Evolutionary conservation across 257 asterid genomes (phyloP).

Genomic region (Mentha longifolia): DNA sequence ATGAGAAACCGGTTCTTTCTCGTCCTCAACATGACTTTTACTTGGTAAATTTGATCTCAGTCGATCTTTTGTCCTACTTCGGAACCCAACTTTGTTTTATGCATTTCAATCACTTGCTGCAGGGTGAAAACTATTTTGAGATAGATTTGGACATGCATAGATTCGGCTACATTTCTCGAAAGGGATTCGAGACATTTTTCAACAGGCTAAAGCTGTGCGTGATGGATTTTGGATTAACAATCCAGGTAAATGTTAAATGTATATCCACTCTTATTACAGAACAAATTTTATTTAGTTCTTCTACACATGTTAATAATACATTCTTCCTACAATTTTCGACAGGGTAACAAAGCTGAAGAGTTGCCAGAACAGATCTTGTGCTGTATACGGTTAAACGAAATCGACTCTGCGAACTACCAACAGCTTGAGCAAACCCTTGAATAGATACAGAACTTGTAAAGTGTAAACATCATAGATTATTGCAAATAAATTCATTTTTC

Average conservation of each 20-base stretch:
- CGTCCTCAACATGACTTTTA: conserved; percentile 96
- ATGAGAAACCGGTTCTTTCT: conserved; percentile 95
- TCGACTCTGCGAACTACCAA: conserved; percentile 66
- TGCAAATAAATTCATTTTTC: conserved; percentile 24
- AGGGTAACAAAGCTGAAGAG: conserved; percentile 90
- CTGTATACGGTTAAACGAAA: conserved; percentile 67
- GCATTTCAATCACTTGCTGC: conserved; percentile 19
- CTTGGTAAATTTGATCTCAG: conserved; percentile 42
- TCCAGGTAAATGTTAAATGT: conserved; percentile 61
- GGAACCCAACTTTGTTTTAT: too few species aligned
- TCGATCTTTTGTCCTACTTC: too few species aligned
- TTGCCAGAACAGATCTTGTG: conserved; percentile 83
- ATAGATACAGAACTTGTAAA: conserved; percentile 28
- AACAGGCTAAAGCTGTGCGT: conserved; percentile 74
- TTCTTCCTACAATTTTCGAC: conserved; percentile 29
- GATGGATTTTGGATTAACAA: conserved; percentile 83
- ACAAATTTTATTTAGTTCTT: neutral
- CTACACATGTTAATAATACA: conserved; percentile 13
- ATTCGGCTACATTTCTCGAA: conserved; percentile 84
- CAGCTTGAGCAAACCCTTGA: conserved; percentile 53
- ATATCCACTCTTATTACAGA: neutral
- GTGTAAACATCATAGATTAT: conserved; percentile 32
- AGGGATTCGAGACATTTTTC: conserved; percentile 75
- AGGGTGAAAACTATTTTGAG: conserved; percentile 83
- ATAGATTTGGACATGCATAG: conserved; percentile 91